These are phyloP conservation scores for Colletotrichum agaves DNA, from an alignment of 2,329 filamentous ascomycete genomes.

Conservation along the genomic window DNA sequence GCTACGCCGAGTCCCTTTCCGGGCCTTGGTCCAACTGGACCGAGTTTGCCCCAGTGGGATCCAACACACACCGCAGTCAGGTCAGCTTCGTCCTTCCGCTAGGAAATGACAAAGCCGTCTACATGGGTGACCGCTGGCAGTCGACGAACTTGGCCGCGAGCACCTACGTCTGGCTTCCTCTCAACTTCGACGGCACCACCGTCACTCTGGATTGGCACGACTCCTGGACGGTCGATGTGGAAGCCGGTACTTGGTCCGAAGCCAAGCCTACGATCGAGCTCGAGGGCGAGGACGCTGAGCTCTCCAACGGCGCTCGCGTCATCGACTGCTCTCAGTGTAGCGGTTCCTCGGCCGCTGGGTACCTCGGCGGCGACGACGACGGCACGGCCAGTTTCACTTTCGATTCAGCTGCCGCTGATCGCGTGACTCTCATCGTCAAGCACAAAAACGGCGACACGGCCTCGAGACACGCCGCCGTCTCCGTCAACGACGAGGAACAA, in stretches of 20 bases:
- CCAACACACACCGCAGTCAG: constrained; percentile 69
- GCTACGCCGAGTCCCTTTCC: constrained; percentile 64
- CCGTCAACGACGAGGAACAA: constrained; percentile 64
- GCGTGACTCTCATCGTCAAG: constrained; percentile 64
- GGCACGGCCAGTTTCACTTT: constrained; percentile 62
- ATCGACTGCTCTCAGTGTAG: constrained; percentile 65
- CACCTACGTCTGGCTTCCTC: constrained; percentile 74
- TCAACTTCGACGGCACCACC: constrained; percentile 62
- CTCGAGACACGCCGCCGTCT: constrained; percentile 63
- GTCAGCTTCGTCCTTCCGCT: constrained; percentile 67
- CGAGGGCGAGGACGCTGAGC: constrained; percentile 61
- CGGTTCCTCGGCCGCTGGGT: constrained; percentile 60
- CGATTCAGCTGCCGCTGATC: constrained; percentile 53
- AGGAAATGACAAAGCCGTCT: constrained; percentile 57
- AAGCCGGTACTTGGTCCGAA: constrained; percentile 54
- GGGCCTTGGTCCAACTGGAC: constrained; percentile 72
- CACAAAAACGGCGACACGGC: constrained; percentile 65
- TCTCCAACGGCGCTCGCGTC: constrained; percentile 56
- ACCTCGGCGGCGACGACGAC: constrained; percentile 60
- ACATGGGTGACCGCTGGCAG: constrained; percentile 76
- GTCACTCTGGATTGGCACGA: constrained; percentile 63
- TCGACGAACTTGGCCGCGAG: constrained; percentile 67
- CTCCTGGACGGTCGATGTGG: constrained; percentile 63
- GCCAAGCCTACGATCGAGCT: constrained; percentile 58
- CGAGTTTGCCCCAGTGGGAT: constrained; percentile 66